Conservation (phyloP, 306 rosid species). For the Prunus mongolica region DNA sequence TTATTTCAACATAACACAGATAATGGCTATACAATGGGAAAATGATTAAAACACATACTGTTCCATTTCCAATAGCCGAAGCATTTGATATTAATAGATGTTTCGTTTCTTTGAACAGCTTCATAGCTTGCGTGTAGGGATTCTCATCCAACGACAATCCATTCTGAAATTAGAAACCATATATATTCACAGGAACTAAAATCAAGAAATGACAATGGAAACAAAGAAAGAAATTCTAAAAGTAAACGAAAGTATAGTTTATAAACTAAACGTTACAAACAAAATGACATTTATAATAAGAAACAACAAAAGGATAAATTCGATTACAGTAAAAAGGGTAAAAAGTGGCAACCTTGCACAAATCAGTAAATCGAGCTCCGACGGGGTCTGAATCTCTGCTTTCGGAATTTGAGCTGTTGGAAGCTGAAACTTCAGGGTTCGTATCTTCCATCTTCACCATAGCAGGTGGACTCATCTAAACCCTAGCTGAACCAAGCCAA, state of each 20-base stretch:
- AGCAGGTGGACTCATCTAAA: conserved; percentile 41
- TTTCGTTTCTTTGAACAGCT: conserved; percentile 63
- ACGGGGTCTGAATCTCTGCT: conserved; percentile 33
- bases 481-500: conserved; percentile 30
- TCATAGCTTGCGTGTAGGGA: conserved; percentile 41
- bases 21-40: not conserved
- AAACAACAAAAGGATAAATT: not conserved
- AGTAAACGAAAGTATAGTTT: not conserved
- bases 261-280: not conserved
- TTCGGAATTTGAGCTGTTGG: conserved; percentile 15
- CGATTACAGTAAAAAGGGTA: not conserved
- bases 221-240: not conserved
- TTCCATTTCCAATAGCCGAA: conserved; percentile 67
- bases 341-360: conserved; percentile 57
- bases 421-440: conserved; percentile 21
- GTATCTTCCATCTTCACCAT: conserved; percentile 48
- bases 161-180: conserved; percentile 38
- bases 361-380: conserved; percentile 48
- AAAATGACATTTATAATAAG: not conserved
- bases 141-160: conserved; percentile 55
- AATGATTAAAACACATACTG: conserved; percentile 31
- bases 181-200: not conserved
- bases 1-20: not conserved
- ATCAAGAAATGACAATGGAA: not conserved
- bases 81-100: conserved; percentile 46